Evolutionary conservation across 805 yeast genomes (phyloP).

Genomic region (Starmerella geochares): DNA sequence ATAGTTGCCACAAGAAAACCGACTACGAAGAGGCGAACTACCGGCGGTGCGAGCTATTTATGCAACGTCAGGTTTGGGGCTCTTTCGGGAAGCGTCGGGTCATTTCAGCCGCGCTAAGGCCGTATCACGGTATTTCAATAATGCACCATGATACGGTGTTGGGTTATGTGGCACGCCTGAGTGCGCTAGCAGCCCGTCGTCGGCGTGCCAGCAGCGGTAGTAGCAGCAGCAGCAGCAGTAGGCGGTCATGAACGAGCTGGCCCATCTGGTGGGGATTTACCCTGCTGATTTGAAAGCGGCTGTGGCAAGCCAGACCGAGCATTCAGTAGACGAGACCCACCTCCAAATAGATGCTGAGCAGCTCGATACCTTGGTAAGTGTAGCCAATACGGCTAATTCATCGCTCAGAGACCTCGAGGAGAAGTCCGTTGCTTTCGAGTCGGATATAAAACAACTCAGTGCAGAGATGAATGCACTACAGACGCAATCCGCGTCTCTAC

Average conservation of each 20-base stretch:
- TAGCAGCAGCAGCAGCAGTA: neutral
- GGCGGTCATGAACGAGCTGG: constrained; percentile 10
- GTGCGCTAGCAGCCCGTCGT: too few species aligned
- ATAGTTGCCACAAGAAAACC: too few species aligned
- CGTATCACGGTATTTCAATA: neutral
- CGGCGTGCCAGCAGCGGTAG: too few species aligned
- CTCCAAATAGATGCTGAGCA: constrained; percentile 3
- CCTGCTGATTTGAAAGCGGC: neutral
- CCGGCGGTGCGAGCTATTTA: neutral
- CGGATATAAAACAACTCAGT: constrained; percentile 46
- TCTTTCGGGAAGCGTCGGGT: neutral
- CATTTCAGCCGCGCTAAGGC: neutral
- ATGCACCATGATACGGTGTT: neutral
- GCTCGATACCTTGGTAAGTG: constrained; percentile 5
- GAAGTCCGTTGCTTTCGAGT: constrained; percentile 38
- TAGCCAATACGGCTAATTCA: constrained; percentile 1
- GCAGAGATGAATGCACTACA: constrained; percentile 54
- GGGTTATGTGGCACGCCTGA: too few species aligned
- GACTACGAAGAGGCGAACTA: neutral
- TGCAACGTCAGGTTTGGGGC: neutral
- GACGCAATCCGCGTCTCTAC: constrained; percentile 41
- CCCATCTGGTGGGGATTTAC: constrained; percentile 3
- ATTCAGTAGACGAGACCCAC: constrained; percentile 7
- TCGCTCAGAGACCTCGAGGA: constrained; percentile 9
- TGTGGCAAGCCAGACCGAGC: neutral